These are phyloP conservation scores for Rhinocladiella similis DNA, from an alignment of 2,329 filamentous ascomycete genomes.

Conservation along the genomic window DNA sequence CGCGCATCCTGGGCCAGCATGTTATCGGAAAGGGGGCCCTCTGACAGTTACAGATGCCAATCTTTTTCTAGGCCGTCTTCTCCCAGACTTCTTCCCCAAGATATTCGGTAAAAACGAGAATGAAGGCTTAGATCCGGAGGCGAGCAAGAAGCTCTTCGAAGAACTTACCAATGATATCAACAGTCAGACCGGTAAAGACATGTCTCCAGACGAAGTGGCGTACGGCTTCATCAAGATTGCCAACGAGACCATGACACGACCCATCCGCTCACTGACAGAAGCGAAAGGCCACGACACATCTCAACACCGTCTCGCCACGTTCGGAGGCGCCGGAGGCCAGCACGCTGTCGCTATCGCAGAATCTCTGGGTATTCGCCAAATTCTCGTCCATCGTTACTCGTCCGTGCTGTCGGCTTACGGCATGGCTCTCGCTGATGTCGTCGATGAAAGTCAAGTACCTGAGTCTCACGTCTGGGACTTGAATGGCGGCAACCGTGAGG, in stretches of 20 bases:
- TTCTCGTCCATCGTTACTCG: constrained; percentile 85
- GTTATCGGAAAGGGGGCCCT: constrained; percentile 88
- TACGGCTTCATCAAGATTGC: constrained; percentile 91
- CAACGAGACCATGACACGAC: constrained; percentile 87
- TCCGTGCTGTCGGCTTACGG: constrained; percentile 91
- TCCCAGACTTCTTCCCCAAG: constrained; percentile 93
- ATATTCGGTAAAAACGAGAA: constrained; percentile 92
- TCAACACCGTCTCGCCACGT: constrained; percentile 85
- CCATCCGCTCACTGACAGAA: constrained; percentile 86
- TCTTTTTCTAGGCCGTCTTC: constrained; percentile 76
- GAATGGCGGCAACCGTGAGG: constrained; percentile 57
- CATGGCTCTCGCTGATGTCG: constrained; percentile 89
- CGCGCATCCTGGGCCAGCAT: constrained; percentile 87
- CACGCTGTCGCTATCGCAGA: constrained; percentile 90
- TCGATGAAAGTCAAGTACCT: constrained; percentile 75
- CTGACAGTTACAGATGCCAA: constrained; percentile 93
- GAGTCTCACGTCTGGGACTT: constrained; percentile 63
- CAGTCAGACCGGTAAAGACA: constrained; percentile 60
- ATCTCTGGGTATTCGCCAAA: constrained; percentile 79
- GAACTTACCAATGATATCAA: constrained; percentile 79
- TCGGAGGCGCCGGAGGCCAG: constrained; percentile 88
- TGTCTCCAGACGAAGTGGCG: constrained; percentile 81
- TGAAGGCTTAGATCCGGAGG: constrained; percentile 73
- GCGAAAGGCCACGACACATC: constrained; percentile 90
- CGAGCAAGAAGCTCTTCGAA: constrained; percentile 73